Evolutionary conservation across 306 rosid genomes (phyloP), one percentile per base, ranked within the genome.

Genomic region (Mucuna pruriens): DNA sequence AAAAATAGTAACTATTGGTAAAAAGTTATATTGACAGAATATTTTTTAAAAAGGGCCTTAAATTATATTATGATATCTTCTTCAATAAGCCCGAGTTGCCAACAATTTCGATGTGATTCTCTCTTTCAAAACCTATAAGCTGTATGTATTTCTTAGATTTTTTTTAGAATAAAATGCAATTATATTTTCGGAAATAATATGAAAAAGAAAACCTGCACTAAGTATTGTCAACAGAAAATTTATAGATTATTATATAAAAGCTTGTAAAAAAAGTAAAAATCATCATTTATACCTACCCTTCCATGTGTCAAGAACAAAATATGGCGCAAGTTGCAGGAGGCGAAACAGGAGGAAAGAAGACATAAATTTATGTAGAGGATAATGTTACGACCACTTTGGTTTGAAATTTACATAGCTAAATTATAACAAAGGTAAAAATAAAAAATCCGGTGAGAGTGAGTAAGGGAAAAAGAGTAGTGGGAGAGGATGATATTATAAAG

Each of bases 321-420:
- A 40, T 26, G 13, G 58, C 2, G 40, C 42, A 71, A 80, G 5
- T 6, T 60, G 0, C 13, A 46, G 39, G n/a, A 46, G 12, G 23
- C 25, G 7, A 29, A 20, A 66, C 12, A 57, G 40, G 39, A 17
- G 25, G 25, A 31, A 74, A 66, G 29, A n/a, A 5, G 42, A 39
- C 55, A 34, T n/a, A 62, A 54, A 29, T 16, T 4, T 52, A 23
- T 54, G 5, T 57, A 57, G 8, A 51, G 44, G 42, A 39, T 40
- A 77, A 44, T 31, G 23, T 33, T 38, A 77, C 16, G 67, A 51
- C 48, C 58, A 84, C 57, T 58, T 38, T 16, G 16, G 11, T 8
- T 58, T 31, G 26, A 58, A 45, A 75, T 85, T 85, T 81, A 81
- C 85, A 77, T 15, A 69, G 72, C 31, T 54, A 69, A 60, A 49